phyloP scores from a whole-genome alignment of 1,284 basidiomycete genomes.

The Ustilago lituana region DNA sequence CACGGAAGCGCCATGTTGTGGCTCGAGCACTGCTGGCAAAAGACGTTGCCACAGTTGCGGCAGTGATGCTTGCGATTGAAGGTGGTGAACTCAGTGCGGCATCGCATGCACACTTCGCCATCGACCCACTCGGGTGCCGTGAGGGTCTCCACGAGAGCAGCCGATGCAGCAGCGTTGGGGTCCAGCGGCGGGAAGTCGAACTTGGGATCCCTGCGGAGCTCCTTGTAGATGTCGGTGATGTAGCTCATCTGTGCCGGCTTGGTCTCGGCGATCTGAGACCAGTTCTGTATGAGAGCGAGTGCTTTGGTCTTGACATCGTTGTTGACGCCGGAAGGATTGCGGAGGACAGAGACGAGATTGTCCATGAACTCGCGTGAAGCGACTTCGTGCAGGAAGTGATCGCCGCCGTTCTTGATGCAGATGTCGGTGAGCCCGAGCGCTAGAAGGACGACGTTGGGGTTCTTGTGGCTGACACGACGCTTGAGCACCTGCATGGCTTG shows the following conservation, averaged over 20 bases:
- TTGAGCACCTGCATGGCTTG: constrained; percentile 90
- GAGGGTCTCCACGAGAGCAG: constrained; percentile 63
- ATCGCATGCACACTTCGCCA: constrained; percentile 91
- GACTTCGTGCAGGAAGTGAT: constrained; percentile 77
- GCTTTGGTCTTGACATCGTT: constrained; percentile 85
- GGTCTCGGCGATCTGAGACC: constrained; percentile 88
- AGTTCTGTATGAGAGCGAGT: constrained; percentile 84
- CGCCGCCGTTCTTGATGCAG: constrained; percentile 97
- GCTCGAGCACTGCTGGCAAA: constrained; percentile 91
- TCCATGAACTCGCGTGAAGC: constrained; percentile 89
- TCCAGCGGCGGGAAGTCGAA: constrained; percentile 85
- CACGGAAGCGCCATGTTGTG: constrained; percentile 86
- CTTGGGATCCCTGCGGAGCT: constrained; percentile 68
- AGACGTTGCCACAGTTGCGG: constrained; percentile 95
- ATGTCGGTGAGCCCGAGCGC: constrained; percentile 85
- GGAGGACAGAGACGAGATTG: constrained; percentile 83
- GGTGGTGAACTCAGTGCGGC: constrained; percentile 88
- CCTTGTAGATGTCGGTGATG: constrained; percentile 62
- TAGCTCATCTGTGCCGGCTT: constrained; percentile 72
- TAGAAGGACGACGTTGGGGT: constrained; percentile 92
- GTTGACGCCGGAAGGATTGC: constrained; percentile 73
- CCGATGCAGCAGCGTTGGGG: constrained; percentile 71
- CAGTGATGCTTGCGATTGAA: constrained; percentile 99
- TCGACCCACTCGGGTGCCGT: constrained; percentile 92
- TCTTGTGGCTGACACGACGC: constrained; percentile 87